phyloP scores from a whole-genome alignment of 495 filamentous ascomycete species.

The Evansstolkia leycettana region DNA sequence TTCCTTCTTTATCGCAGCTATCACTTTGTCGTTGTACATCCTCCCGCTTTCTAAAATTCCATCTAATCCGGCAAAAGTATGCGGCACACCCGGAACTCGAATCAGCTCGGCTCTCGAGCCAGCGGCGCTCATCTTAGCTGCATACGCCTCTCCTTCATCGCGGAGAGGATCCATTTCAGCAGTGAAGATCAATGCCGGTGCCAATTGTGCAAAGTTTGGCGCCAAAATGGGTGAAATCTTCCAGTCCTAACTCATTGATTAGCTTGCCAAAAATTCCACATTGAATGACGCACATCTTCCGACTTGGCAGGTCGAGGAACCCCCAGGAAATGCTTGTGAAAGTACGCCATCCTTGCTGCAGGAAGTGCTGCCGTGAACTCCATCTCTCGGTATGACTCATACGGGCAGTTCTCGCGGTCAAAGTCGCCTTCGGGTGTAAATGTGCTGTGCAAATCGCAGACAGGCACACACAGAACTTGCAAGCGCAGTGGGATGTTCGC shows the following conservation, averaged over 20 bases:
- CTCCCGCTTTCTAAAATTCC: constrained; percentile 17
- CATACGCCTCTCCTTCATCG: constrained; percentile 35
- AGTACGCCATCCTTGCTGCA: constrained; percentile 25
- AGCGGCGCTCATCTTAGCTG: constrained; percentile 23
- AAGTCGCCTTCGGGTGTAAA: constrained; percentile 25
- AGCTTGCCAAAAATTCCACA: constrained; percentile 1
- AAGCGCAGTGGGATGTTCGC: constrained; percentile 19
- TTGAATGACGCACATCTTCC: constrained; percentile 13
- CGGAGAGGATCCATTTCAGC: constrained; percentile 34
- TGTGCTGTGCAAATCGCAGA: constrained; percentile 20
- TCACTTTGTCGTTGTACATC: constrained; percentile 16
- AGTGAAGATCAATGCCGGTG: constrained; percentile 32
- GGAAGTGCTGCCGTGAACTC: constrained; percentile 23
- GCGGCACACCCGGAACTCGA: constrained; percentile 20
- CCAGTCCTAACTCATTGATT: constrained; percentile 15
- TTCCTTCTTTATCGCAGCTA: constrained; percentile 16
- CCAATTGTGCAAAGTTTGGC: constrained; percentile 20
- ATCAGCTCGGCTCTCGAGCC: constrained; percentile 23
- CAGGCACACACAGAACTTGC: constrained; percentile 24
- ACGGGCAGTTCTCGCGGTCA: constrained; percentile 21
- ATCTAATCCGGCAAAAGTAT: constrained; percentile 23
- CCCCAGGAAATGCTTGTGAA: constrained; percentile 25
- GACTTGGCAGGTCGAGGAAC: constrained; percentile 20
- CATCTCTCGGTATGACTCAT: constrained; percentile 29
- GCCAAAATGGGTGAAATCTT: constrained; percentile 28